Conservation (phyloP, 225 moss, liverwort and hornwort genomes). For the Rhytidiadelphus loreus region DNA sequence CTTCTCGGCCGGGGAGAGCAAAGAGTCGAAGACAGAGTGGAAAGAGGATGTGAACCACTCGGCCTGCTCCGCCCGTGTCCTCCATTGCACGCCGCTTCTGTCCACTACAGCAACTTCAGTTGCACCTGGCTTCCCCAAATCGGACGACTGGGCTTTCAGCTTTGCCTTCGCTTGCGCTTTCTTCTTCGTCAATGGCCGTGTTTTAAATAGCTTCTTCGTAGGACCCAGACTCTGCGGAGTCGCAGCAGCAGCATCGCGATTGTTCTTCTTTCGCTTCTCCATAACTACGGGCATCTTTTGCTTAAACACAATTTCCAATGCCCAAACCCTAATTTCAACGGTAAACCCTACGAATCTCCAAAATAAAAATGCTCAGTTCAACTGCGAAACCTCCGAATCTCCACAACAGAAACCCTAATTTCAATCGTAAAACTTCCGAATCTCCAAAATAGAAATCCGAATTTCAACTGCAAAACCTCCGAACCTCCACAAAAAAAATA, state of each 20-base stretch:
- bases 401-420: not conserved
- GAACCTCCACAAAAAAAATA: not conserved
- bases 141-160: not conserved
- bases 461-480: not conserved
- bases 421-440: not conserved
- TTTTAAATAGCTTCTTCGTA: constrained; percentile 32
- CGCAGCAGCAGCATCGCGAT: not conserved
- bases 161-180: constrained; percentile 21
- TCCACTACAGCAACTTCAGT: constrained; percentile 8
- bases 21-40: constrained; percentile 28
- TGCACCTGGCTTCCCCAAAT: not conserved
- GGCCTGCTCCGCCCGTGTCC: constrained; percentile 39
- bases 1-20: constrained; percentile 40
- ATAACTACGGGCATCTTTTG: constrained; percentile 1
- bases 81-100: constrained; percentile 47
- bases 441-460: not conserved
- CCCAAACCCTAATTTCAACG: not conserved
- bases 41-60: constrained; percentile 56
- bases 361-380: not conserved
- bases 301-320: not conserved
- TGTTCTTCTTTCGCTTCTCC: constrained; percentile 17
- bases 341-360: not conserved
- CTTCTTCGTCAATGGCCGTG: constrained; percentile 66
- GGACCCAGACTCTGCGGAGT: not conserved
- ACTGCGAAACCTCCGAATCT: not conserved